Base-by-base conservation (phyloP, 306 rosid genomes). In the Cicer cuneatum region DNA sequence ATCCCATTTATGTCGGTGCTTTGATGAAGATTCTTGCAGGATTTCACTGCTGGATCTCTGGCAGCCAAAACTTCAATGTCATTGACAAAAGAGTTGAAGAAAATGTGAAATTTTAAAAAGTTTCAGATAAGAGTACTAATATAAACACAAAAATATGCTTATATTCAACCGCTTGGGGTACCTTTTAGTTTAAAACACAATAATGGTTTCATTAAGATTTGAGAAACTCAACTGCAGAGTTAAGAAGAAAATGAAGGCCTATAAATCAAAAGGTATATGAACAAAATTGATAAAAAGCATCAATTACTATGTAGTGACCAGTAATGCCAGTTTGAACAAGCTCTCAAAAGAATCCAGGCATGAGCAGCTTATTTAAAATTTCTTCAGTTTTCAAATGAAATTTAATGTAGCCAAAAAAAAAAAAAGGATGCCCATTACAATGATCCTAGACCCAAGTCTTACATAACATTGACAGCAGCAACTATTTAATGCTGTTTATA, bases 341-440 rank as follows among this genome's bases (percentile, higher is more conserved):
- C 62, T 65, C 79, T 78, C 40, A 60, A 33, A 76, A 54, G 56
- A 49, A 48, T 43, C 67, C 59, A 61, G n/a, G 59, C 68, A 82
- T 67, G 24, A 4, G 70, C 52, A 67, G 78, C 80, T 92, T 88
- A 89, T 93, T 90, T 75, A 59, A 59, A 59, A 76, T 59, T 76
- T 37, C 76, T 62, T 78, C 48, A 61, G 47, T 73, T 43, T 38
- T 56, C 53, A 81, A 79, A 75, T 71, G 72, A 70, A 81, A 63
- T 72, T 60, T 52, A 39, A 66, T 70, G 79, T 61, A 15, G 29
- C 80, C 13, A 24, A 60, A 69, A 68, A 71, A 51, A 42, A 3
- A 10, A 19, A 18, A 69, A 62, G 71, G 58, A 65, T 66, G 67
- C 57, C 54, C 85, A 76, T 58, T 79, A 72, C 69, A 70, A 70